Base-by-base conservation (phyloP, 495 filamentous ascomycete genomes). In the Penicillium silybi region DNA sequence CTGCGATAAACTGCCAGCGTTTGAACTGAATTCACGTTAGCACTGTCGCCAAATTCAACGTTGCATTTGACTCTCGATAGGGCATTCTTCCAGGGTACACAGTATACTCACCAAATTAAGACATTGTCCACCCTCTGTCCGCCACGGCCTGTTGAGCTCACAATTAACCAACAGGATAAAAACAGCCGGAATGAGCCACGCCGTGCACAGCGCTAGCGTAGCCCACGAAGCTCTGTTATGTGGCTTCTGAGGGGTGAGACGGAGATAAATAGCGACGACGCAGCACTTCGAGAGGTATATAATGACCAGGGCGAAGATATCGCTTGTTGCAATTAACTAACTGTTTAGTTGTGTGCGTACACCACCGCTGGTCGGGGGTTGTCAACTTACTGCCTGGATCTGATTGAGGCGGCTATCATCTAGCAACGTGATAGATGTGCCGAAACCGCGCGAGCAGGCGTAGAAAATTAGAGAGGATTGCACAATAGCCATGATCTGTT, bases 271-370 rank as follows among this genome's bases (percentile, higher is more conserved):
- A 13, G 70, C 68, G 10, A 71, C 54, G 25, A 75, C 71, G 23
- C 73, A 76, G 60, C 65, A 72, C 64, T 80, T 80, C 23, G 72
- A 72, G 35, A 76, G 59, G 44, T 70, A 77, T 6, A 78, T 53
- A 8, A 66, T 66, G 16, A 77, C 44, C 38, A 80, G 53, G 43
- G 72, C 74, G 48, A 80, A 61, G n/a, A 72, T 57, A 41, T 77
- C 72, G 57, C 65, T 67, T 46, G 61, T 57, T 47, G 67, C 64
- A 35, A 70, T 55, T 38, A 68, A 58, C 75, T 78, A 27, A 25
- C 22, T 49, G 49, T 23, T 48, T 42, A 52, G 44, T 32, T 37
- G n/a, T n/a, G n/a, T n/a, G n/a, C n/a, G n/a, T 17, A n/a, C n/a
- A 13, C 15, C 17, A 53, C 10, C 7, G 11, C 7, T 10, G 23